Base-by-base conservation (phyloP, 306 rosid genomes). In the Chamaecrista fasciculata region DNA sequence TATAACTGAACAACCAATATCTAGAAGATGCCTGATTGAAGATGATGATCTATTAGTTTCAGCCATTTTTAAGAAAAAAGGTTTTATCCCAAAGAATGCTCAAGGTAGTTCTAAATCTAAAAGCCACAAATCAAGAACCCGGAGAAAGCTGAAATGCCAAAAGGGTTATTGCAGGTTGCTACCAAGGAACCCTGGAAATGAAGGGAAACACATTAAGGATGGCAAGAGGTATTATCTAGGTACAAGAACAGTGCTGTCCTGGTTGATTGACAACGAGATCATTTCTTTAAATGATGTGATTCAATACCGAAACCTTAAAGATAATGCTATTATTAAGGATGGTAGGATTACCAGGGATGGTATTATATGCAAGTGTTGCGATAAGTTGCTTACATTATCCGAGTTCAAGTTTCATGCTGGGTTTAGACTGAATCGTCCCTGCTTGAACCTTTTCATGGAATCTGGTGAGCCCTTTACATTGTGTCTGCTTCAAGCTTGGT, bases 401-500 rank as follows among this genome's bases (percentile, higher is more conserved):
- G 88, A 79, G 79, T 95, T 95, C 94, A 95, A 84, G 82, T 51
- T 58, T 76, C 99, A 95, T 66, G 81, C 92, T 60, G 99, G 99
- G 21, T 91, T 82, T 83, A 84, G 79, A 59, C 77, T 81, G 62
- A 89, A 81, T 70, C 97, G 97, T 37, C 92, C 97, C 44, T 88
- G 96, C 78, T 75, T 86, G 85, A 91, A 95, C 82, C 90, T 95
- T 84, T 91, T 85, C 80, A 81, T 91, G 92, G 88, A 78, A 73
- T 88, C 96, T 79, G 97, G 96, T 51, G 83, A 87, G 83, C 82
- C 97, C 67, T 91, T 91, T 78, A 85, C 92, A 74, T 76, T 95
- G 72, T 87, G 97, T 83, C 96, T 86, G 82, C 97, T 95, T 87
- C 91, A 88, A 86, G 99, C 99, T 66, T 95, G 99, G 99, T 91